phyloP scores from a whole-genome alignment of 2,329 filamentous ascomycete genomes.

The Phoma herbarum region DNA sequence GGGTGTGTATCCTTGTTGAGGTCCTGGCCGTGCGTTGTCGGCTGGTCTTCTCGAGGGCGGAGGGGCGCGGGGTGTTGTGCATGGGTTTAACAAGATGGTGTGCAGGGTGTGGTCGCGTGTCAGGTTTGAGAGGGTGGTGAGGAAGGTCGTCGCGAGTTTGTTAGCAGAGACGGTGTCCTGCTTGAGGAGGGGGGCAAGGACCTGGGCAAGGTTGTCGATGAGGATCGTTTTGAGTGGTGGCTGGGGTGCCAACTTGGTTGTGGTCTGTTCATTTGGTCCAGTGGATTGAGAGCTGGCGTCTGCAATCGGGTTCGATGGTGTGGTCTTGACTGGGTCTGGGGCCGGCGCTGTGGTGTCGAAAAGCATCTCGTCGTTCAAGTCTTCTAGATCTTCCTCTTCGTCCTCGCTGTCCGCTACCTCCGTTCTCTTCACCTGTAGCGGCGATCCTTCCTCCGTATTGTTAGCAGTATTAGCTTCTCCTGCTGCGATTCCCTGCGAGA shows the following conservation, averaged over 20 bases:
- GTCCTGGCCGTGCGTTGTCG: constrained; percentile 2
- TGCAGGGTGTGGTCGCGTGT: constrained; percentile 49
- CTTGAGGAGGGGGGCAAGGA: constrained; percentile 50
- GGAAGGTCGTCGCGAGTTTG: constrained; percentile 52
- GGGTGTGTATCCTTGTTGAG: constrained; percentile 16
- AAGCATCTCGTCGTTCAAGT: constrained; percentile 49
- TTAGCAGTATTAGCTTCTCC: too few relatives aligned
- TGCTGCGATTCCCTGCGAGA: too few relatives aligned
- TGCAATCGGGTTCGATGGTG: background rate
- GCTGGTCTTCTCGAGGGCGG: constrained; percentile 9
- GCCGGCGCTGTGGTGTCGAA: constrained; percentile 32
- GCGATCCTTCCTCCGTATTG: background rate
- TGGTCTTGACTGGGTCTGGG: background rate
- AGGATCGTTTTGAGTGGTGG: constrained; percentile 34
- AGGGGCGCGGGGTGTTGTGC: constrained; percentile 23
- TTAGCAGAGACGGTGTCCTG: constrained; percentile 52
- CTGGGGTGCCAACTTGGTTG: background rate
- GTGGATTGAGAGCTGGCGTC: background rate
- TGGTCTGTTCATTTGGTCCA: background rate
- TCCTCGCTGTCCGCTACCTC: constrained; percentile 49
- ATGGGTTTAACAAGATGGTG: constrained; percentile 53
- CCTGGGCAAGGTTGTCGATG: constrained; percentile 52
- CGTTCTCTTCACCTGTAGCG: constrained; percentile 26
- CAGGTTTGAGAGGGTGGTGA: constrained; percentile 53
- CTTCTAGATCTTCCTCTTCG: constrained; percentile 38